A percentile compares a stretch with the other conserved stretches of the same genome.
These are phyloP conservation scores for Termitomyces sp. DNA, from an alignment of 768 basidiomycete species.

Conservation along the genomic window DNA sequence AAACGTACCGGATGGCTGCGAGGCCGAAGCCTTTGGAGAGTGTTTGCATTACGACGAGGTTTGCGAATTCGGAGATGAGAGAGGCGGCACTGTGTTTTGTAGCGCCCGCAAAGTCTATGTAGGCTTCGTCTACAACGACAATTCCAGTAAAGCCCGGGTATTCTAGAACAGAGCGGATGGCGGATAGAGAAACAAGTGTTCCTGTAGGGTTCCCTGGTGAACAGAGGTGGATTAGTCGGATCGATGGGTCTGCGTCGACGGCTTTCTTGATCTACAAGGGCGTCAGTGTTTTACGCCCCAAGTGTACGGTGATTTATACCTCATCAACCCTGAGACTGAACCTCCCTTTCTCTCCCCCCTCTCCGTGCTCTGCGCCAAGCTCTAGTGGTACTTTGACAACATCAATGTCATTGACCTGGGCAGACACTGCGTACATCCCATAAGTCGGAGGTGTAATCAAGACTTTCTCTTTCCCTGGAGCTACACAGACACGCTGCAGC, in stretches of 20 bases:
- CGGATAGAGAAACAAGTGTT: constrained; percentile 69
- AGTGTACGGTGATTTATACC: constrained; percentile 33
- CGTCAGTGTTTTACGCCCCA: background rate
- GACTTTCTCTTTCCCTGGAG: constrained; percentile 75
- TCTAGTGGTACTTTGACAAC: constrained; percentile 74
- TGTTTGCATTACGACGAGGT: constrained; percentile 94
- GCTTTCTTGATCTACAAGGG: constrained; percentile 58
- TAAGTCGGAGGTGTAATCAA: constrained; percentile 93
- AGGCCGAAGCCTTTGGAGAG: constrained; percentile 95
- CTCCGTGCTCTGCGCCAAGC: constrained; percentile 50
- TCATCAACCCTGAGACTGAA: constrained; percentile 75
- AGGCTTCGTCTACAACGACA: constrained; percentile 93
- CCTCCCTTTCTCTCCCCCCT: constrained; percentile 63
- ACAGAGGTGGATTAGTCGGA: constrained; percentile 92
- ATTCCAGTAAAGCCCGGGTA: constrained; percentile 85
- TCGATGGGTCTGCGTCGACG: constrained; percentile 61
- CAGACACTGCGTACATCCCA: constrained; percentile 95
- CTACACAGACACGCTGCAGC: constrained; percentile 84
- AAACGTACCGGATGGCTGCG: constrained; percentile 82
- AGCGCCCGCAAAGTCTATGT: constrained; percentile 81
- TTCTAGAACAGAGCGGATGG: constrained; percentile 66
- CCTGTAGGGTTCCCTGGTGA: constrained; percentile 98
- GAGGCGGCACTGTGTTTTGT: constrained; percentile 55
- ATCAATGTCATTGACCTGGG: constrained; percentile 90
- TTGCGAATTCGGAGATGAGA: constrained; percentile 76